Percentiles rank a stretch among this genome's conserved stretches.
phyloP scores from a whole-genome alignment of 257 asterid species.

The Apocynum venetum region DNA sequence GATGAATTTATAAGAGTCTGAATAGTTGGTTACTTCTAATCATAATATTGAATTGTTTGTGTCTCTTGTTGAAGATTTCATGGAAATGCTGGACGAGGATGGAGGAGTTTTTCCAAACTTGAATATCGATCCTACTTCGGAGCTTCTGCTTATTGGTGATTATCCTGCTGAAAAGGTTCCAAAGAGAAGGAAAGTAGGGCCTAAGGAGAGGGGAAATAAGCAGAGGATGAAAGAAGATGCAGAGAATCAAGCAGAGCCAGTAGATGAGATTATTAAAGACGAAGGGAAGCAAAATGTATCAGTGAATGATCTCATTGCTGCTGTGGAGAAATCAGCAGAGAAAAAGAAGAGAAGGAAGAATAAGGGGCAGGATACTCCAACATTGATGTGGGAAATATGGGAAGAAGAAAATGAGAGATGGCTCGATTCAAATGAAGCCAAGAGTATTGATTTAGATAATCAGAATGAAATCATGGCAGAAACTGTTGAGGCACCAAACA shows the following conservation, averaged over 20 bases:
- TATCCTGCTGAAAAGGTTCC: background rate
- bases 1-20: background rate
- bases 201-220: slow-evolving; percentile 4
- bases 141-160: background rate
- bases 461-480: slow-evolving; percentile 57
- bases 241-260: background rate
- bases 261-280: background rate
- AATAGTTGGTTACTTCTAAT: background rate
- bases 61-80: slow-evolving; percentile 5
- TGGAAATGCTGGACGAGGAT: slow-evolving; percentile 2
- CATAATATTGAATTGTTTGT: background rate
- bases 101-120: slow-evolving; percentile 1
- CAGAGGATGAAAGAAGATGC: background rate
- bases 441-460: slow-evolving; percentile 42
- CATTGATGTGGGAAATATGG: slow-evolving; percentile 69
- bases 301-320: background rate
- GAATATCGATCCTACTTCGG: background rate
- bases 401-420: slow-evolving; percentile 63
- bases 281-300: background rate
- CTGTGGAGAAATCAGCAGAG: slow-evolving; percentile 7
- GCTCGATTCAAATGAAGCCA: slow-evolving; percentile 53
- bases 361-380: slow-evolving; percentile 44
- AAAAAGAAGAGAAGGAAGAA: slow-evolving; percentile 43
- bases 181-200: slow-evolving; percentile 15
- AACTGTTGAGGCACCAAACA: slow-evolving; percentile 64